A percentile compares a stretch with the other conserved stretches of the same genome.
Conservation (phyloP, 106 monocot species). For the Alisma plantagoaquatica region DNA sequence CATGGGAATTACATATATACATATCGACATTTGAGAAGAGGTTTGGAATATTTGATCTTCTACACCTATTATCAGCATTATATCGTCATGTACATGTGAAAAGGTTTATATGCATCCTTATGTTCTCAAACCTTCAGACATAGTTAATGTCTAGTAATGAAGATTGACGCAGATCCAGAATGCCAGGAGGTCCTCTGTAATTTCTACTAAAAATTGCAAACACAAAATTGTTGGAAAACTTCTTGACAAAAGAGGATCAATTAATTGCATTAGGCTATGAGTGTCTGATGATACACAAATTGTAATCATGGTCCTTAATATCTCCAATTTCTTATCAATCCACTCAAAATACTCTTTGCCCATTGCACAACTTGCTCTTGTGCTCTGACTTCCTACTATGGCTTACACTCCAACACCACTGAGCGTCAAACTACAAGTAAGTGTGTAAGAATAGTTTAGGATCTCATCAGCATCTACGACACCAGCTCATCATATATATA, state of each 20-base stretch:
- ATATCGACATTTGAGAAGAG: too few relatives aligned
- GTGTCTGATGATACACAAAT: slow-evolving; percentile 53
- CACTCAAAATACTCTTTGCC: neutral
- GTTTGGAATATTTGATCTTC: too few relatives aligned
- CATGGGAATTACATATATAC: too few relatives aligned
- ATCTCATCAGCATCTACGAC: slow-evolving; percentile 5
- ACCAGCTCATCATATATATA: slow-evolving; percentile 53
- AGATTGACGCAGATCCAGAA: slow-evolving; percentile 50
- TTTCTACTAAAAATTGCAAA: slow-evolving; percentile 59
- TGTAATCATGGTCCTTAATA: slow-evolving; percentile 47
- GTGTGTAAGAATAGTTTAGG: neutral
- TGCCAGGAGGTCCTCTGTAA: slow-evolving; percentile 43
- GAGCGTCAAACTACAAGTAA: neutral
- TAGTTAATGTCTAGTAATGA: slow-evolving; percentile 55
- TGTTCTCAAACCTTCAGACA: too few relatives aligned
- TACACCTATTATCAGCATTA: too few relatives aligned
- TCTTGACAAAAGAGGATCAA: slow-evolving; percentile 54
- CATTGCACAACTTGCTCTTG: neutral
- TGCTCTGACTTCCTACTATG: neutral
- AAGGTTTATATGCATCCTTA: too few relatives aligned
- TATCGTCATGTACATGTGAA: too few relatives aligned
- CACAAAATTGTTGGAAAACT: slow-evolving; percentile 37
- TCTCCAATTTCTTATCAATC: slow-evolving; percentile 41
- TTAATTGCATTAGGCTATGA: slow-evolving; percentile 55
- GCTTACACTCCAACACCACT: neutral